These are phyloP conservation scores for Penicillium frequentans DNA, from an alignment of 2,329 filamentous ascomycete genomes.

Conservation along the genomic window DNA sequence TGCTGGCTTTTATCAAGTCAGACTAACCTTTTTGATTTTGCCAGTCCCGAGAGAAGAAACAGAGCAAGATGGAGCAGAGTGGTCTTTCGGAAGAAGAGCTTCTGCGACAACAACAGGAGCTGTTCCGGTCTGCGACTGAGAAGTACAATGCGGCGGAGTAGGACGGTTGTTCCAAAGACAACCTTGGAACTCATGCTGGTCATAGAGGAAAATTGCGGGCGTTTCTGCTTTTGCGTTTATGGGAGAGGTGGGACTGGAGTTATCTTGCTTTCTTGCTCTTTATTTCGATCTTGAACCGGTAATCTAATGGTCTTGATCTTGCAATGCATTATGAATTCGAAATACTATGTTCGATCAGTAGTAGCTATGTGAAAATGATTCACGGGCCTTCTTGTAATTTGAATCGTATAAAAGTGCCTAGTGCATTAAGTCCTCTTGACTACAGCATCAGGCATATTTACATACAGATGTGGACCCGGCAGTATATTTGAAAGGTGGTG, in stretches of 20 bases:
- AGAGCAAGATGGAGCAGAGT: slow-evolving; percentile 94
- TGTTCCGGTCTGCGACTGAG: slow-evolving; percentile 79
- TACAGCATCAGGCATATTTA: too few relatives aligned
- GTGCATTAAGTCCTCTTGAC: too few relatives aligned
- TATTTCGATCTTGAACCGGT: not conserved
- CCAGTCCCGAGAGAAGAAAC: slow-evolving; percentile 92
- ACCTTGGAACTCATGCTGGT: slow-evolving; percentile 29
- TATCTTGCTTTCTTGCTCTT: not conserved
- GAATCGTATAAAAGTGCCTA: too few relatives aligned
- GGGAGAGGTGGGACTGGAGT: slow-evolving; percentile 15
- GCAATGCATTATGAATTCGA: not conserved
- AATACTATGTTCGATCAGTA: not conserved
- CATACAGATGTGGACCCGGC: too few relatives aligned
- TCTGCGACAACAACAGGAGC: slow-evolving; percentile 81
- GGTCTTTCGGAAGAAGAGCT: slow-evolving; percentile 90
- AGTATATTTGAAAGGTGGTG: too few relatives aligned
- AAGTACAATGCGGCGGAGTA: slow-evolving; percentile 62
- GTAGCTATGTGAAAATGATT: too few relatives aligned
- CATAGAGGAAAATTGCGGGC: slow-evolving; percentile 31
- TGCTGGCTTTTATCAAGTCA: not conserved
- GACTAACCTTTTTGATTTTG: slow-evolving; percentile 4
- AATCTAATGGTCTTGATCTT: not conserved
- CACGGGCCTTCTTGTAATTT: too few relatives aligned
- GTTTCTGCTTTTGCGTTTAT: slow-evolving; percentile 19
- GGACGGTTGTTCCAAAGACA: slow-evolving; percentile 5